Conservation (phyloP, 1,284 basidiomycete species). For the Malassezia brasiliensis region DNA sequence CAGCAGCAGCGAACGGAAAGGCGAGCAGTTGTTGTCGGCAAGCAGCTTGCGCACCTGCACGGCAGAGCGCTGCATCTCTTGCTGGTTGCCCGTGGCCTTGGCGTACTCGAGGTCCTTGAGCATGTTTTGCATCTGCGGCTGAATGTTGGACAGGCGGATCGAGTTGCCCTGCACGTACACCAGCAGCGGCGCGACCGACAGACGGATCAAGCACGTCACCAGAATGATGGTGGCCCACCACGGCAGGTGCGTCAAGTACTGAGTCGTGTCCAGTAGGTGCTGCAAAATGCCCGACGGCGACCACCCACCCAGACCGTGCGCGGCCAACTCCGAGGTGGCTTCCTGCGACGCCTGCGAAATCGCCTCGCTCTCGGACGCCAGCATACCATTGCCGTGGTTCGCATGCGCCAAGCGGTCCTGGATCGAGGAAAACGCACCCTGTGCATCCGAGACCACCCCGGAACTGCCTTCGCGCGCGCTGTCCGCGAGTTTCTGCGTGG, state of each 20-base stretch:
- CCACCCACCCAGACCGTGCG: constrained; percentile 62
- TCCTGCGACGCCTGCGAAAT: constrained; percentile 6
- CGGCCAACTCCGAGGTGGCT: constrained; percentile 56
- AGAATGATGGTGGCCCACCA: constrained; percentile 57
- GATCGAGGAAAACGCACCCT: background rate
- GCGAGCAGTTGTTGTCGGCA: constrained; percentile 61
- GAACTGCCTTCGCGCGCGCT: background rate
- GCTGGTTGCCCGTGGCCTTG: constrained; percentile 53
- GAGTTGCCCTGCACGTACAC: constrained; percentile 61
- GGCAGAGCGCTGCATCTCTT: constrained; percentile 55
- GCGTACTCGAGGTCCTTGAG: constrained; percentile 55
- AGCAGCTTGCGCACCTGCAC: constrained; percentile 60
- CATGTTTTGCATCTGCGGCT: constrained; percentile 56
- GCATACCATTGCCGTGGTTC: background rate
- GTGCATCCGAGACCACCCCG: background rate
- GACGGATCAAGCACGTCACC: constrained; percentile 62
- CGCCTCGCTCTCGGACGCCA: constrained; percentile 1
- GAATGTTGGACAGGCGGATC: constrained; percentile 61
- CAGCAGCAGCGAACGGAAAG: constrained; percentile 57
- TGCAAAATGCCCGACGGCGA: constrained; percentile 54
- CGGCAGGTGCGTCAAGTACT: constrained; percentile 58
- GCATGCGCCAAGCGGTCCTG: constrained; percentile 9
- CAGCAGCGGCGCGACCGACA: constrained; percentile 62
- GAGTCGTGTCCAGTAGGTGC: constrained; percentile 61
- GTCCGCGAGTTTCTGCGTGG: background rate